Evolutionary conservation across 1,284 basidiomycete genomes (phyloP).

Genomic region (Caloboletus inedulis): DNA sequence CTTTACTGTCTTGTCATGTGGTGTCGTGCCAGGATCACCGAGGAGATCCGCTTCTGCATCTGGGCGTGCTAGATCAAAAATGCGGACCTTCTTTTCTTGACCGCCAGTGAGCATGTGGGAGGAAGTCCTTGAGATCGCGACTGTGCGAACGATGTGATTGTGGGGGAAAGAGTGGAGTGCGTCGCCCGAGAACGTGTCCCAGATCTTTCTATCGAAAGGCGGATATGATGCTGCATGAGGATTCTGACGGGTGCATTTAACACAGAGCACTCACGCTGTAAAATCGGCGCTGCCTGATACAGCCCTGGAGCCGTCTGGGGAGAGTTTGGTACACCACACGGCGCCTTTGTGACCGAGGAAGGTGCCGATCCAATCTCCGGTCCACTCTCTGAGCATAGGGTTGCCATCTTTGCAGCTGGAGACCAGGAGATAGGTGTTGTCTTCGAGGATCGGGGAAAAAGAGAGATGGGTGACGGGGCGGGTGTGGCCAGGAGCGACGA

Average conservation of each 20-base stretch:
- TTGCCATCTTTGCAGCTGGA: constrained; percentile 97
- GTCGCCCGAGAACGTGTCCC: constrained; percentile 92
- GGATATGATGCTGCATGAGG: constrained; percentile 6
- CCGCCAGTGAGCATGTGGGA: constrained; percentile 86
- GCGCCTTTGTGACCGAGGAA: constrained; percentile 99
- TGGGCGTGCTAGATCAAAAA: constrained; percentile 85
- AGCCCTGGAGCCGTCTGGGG: constrained; percentile 80
- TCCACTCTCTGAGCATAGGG: constrained; percentile 95
- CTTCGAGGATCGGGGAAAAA: constrained; percentile 82
- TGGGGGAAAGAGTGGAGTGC: constrained; percentile 92
- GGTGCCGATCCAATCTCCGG: constrained; percentile 98
- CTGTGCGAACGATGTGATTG: constrained; percentile 96
- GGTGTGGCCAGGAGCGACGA: constrained; percentile 78
- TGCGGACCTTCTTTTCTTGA: constrained; percentile 95
- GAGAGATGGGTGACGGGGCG: constrained; percentile 93
- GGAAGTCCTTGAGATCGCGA: constrained; percentile 74
- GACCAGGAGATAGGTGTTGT: constrained; percentile 83
- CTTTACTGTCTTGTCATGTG: constrained; percentile 89
- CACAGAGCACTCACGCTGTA: constrained; percentile 72
- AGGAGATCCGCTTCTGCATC: constrained; percentile 87
- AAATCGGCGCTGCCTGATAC: constrained; percentile 97
- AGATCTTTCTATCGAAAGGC: constrained; percentile 73
- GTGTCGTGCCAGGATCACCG: constrained; percentile 51
- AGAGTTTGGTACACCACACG: constrained; percentile 96
- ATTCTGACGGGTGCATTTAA: constrained; percentile 2